Evolutionary conservation across 345 rosid genomes (phyloP).

Genomic region (Conringia planisiliqua): DNA sequence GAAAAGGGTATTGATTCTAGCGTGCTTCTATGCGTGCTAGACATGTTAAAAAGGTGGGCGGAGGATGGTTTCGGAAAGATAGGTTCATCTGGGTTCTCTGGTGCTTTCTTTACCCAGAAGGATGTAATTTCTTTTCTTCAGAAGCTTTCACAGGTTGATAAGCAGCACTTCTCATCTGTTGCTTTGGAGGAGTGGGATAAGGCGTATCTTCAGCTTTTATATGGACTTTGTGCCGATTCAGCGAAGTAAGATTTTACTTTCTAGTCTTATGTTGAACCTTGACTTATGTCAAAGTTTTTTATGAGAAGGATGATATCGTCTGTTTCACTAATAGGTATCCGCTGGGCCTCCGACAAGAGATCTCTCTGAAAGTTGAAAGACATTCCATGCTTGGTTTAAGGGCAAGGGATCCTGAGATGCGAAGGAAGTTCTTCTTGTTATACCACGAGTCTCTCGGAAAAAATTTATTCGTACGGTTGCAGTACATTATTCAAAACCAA

Average conservation of each 20-base stretch:
- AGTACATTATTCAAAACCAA: constrained; percentile 80
- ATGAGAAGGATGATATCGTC: constrained; percentile 2
- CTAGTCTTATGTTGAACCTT: too few relatives aligned
- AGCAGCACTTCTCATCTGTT: constrained; percentile 62
- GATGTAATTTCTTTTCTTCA: constrained; percentile 78
- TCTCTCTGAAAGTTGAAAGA: constrained; percentile 91
- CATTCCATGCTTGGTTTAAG: constrained; percentile 97
- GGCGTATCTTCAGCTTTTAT: constrained; percentile 89
- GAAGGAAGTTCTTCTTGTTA: constrained; percentile 79
- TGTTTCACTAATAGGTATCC: constrained; percentile 48
- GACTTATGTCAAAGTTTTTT: not conserved
- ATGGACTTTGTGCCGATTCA: constrained; percentile 85
- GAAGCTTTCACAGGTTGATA: constrained; percentile 88
- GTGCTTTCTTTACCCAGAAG: constrained; percentile 60
- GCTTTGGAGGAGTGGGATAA: constrained; percentile 86
- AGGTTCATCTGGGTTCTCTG: constrained; percentile 48
- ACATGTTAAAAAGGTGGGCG: constrained; percentile 83
- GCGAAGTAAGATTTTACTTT: constrained; percentile 49
- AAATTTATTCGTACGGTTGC: constrained; percentile 74
- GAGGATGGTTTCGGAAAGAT: constrained; percentile 72
- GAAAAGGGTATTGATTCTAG: constrained; percentile 91
- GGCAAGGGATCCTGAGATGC: constrained; percentile 85
- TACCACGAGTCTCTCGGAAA: constrained; percentile 83
- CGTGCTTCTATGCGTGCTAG: constrained; percentile 88
- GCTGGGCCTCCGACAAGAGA: constrained; percentile 70